These are phyloP conservation scores for Lycium barbarum DNA, from an alignment of 257 asterid genomes.

Conservation along the genomic window DNA sequence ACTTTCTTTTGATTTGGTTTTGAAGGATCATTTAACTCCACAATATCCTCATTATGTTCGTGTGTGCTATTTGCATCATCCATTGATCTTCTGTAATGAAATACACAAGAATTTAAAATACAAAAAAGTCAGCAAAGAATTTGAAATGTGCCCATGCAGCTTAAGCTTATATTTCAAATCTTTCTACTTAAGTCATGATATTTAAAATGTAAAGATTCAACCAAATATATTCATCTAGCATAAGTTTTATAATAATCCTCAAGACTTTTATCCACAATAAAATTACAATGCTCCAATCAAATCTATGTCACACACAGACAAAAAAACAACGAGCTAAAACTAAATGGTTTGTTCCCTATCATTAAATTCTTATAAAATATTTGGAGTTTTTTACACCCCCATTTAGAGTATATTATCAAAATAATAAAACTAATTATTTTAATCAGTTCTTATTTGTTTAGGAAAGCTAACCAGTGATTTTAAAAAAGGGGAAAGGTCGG, in stretches of 20 bases:
- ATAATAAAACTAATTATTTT: background rate
- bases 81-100: background rate
- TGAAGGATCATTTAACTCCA: background rate
- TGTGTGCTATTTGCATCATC: background rate
- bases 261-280: background rate
- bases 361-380: too few relatives aligned
- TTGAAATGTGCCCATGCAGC: background rate
- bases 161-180: background rate
- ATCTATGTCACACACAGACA: background rate
- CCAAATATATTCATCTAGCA: background rate
- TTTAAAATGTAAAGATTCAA: background rate
- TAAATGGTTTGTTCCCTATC: too few relatives aligned
- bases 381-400: too few relatives aligned
- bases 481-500: constrained; percentile 27
- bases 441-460: background rate
- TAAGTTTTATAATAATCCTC: background rate
- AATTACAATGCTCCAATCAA: background rate
- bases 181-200: background rate
- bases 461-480: background rate
- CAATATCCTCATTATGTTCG: background rate
- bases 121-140: background rate
- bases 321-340: background rate
- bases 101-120: background rate
- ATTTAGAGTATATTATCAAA: too few relatives aligned
- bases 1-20: background rate